Evolutionary conservation across 345 rosid species (phyloP).

Genomic region (Turritis glabra): DNA sequence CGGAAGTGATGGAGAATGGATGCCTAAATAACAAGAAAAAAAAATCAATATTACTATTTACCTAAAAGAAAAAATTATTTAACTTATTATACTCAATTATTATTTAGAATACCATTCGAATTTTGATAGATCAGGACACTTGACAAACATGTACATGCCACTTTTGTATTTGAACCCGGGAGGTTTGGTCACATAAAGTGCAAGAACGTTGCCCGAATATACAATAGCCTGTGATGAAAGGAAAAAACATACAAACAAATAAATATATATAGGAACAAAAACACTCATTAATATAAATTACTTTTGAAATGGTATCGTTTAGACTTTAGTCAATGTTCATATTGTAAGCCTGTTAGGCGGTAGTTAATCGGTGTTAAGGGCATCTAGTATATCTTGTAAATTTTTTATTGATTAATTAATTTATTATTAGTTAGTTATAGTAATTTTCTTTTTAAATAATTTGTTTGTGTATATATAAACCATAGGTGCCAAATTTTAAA

Average conservation of each 20-base stretch:
- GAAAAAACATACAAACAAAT: neutral
- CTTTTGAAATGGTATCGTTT: neutral
- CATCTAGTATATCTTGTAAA: neutral
- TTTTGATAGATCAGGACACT: slow-evolving; percentile 75
- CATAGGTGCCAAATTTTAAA: neutral
- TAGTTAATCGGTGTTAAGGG: neutral
- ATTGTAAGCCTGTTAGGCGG: neutral
- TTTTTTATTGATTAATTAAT: neutral
- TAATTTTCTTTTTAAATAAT: neutral
- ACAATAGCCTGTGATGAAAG: slow-evolving; percentile 64
- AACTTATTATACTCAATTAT: neutral
- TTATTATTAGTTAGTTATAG: neutral
- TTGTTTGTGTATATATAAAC: neutral
- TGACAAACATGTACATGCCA: slow-evolving; percentile 95
- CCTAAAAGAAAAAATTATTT: neutral
- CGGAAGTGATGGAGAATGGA: slow-evolving; percentile 96
- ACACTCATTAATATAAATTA: neutral
- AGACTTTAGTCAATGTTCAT: neutral
- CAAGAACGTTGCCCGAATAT: slow-evolving; percentile 90
- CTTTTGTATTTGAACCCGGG: slow-evolving; percentile 78
- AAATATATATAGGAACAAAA: neutral
- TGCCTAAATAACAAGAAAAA: slow-evolving; percentile 53
- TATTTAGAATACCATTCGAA: slow-evolving; percentile 68
- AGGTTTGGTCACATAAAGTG: slow-evolving; percentile 84
- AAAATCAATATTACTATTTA: neutral